Percentiles rank a stretch among this genome's conserved stretches.
Evolutionary conservation across 768 basidiomycete genomes (phyloP).

Genomic region (Termitomyces sp.): DNA sequence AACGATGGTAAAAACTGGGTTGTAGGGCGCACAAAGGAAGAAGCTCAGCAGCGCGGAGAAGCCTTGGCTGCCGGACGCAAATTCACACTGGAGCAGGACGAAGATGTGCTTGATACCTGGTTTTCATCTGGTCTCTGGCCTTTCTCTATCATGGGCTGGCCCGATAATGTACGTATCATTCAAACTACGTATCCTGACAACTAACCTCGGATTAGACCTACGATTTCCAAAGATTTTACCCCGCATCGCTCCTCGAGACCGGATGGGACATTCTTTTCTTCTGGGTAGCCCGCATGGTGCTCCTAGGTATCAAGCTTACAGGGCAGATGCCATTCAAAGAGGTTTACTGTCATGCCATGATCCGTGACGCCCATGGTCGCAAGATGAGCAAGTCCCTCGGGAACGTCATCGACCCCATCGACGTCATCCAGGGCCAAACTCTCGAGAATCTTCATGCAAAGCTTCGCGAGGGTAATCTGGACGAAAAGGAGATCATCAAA

Average conservation of each 20-base stretch:
- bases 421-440: conserved; percentile 82
- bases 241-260: conserved; percentile 87
- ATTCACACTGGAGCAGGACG: conserved; percentile 86
- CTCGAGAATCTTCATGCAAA: conserved; percentile 82
- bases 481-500: conserved; percentile 87
- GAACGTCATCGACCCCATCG: conserved; percentile 95
- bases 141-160: conserved; percentile 97
- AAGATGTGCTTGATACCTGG: conserved; percentile 98
- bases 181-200: not conserved
- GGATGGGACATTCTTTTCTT: conserved; percentile 99
- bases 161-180: conserved; percentile 59
- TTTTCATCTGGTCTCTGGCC: conserved; percentile 98
- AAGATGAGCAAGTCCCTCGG: conserved; percentile 99
- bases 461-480: conserved; percentile 85
- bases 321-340: conserved; percentile 91
- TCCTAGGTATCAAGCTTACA: conserved; percentile 87
- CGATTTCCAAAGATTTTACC: conserved; percentile 82
- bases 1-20: conserved; percentile 86
- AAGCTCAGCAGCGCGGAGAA: conserved; percentile 74
- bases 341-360: conserved; percentile 97
- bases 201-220: conserved; percentile 42
- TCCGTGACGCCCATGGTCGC: conserved; percentile 95
- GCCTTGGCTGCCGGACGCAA: conserved; percentile 56
- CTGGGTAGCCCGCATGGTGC: conserved; percentile 99
- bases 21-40: conserved; percentile 70